Evolutionary conservation across 129 eudicot genomes (phyloP).

Genomic region (Rutidosis leptorrhynchoides): DNA sequence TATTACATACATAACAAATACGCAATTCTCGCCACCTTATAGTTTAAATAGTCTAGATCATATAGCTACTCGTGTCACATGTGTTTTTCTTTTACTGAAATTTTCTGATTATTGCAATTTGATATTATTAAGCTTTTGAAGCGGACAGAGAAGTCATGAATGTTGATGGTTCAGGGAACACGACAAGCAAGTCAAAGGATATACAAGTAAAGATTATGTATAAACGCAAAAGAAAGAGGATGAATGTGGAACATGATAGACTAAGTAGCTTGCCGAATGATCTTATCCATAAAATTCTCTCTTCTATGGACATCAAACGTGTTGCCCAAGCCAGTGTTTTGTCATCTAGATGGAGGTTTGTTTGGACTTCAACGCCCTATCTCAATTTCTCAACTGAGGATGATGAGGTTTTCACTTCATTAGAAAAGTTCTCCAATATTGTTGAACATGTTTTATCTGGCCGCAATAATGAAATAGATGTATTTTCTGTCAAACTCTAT

Average conservation of each 20-base stretch:
- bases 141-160: too few relatives aligned
- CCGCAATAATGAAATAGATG: not conserved
- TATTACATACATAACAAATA: too few relatives aligned
- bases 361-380: conserved; percentile 6
- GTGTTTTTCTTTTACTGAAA: too few relatives aligned
- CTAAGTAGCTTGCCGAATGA: conserved; percentile 19
- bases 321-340: not conserved
- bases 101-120: too few relatives aligned
- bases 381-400: not conserved
- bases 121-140: too few relatives aligned
- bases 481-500: not conserved
- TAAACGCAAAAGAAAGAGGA: too few relatives aligned
- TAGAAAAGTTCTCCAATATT: not conserved
- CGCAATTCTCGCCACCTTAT: too few relatives aligned
- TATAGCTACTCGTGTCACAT: too few relatives aligned
- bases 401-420: not conserved
- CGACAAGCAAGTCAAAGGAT: too few relatives aligned
- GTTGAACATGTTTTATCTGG: not conserved
- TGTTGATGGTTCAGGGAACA: too few relatives aligned
- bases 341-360: conserved; percentile 15
- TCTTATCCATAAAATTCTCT: conserved; percentile 14
- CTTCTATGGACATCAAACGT: not conserved
- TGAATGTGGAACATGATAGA: conserved; percentile 8
- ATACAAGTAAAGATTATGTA: too few relatives aligned
- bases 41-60: too few relatives aligned